Evolutionary conservation across 2,329 filamentous ascomycete genomes (phyloP).

Genomic region (Zymoseptoria ardabiliae): DNA sequence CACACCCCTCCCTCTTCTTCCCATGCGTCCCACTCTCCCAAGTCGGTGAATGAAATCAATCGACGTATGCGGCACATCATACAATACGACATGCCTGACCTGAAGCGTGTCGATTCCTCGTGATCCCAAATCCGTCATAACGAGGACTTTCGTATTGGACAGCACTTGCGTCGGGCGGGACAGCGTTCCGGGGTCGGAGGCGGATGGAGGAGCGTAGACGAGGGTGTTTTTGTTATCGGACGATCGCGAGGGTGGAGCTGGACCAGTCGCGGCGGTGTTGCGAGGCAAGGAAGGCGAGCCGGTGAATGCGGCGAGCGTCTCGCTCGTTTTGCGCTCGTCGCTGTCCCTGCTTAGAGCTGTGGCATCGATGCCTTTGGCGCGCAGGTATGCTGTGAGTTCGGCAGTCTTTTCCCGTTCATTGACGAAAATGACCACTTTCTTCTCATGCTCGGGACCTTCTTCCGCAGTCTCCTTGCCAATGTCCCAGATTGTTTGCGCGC

Average conservation of each 20-base stretch:
- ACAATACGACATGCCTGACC: slow-evolving; percentile 84
- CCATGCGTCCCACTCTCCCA: slow-evolving; percentile 87
- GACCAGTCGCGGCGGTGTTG: slow-evolving; percentile 1
- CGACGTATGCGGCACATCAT: slow-evolving; percentile 94
- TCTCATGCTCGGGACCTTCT: slow-evolving; percentile 56
- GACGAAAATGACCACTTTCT: slow-evolving; percentile 89
- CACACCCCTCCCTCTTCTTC: slow-evolving; percentile 77
- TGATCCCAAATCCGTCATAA: slow-evolving; percentile 88
- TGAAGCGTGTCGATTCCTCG: slow-evolving; percentile 89
- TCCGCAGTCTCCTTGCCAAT: slow-evolving; percentile 69
- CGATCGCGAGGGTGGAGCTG: not conserved
- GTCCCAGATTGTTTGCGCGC: slow-evolving; percentile 88
- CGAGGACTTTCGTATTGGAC: slow-evolving; percentile 78
- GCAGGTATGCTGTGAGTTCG: slow-evolving; percentile 71
- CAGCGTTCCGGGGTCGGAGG: slow-evolving; percentile 6
- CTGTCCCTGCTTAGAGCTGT: slow-evolving; percentile 80
- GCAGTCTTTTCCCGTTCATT: slow-evolving; percentile 89
- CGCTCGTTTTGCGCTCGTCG: slow-evolving; percentile 65
- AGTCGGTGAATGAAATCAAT: slow-evolving; percentile 98
- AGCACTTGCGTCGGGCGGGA: slow-evolving; percentile 34
- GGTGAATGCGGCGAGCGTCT: slow-evolving; percentile 74
- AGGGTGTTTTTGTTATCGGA: slow-evolving; percentile 3
- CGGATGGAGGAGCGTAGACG: not conserved
- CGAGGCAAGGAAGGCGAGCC: slow-evolving; percentile 10
- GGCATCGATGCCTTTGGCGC: slow-evolving; percentile 80